phyloP scores from a whole-genome alignment of 352 stramenopile species.

The Phytophthora hybrid region DNA sequence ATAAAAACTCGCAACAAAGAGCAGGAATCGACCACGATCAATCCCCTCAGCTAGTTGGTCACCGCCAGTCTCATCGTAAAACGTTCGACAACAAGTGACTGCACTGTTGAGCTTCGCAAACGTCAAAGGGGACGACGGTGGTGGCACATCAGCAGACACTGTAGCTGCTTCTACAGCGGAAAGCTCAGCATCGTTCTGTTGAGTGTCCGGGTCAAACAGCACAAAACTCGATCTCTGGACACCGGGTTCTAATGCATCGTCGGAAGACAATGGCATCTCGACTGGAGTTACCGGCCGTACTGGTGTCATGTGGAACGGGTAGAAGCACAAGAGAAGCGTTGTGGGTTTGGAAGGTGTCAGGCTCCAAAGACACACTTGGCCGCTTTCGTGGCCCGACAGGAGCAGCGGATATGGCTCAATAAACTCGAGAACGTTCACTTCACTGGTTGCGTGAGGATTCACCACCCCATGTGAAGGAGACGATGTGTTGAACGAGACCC shows the following conservation, averaged over 20 bases:
- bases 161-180: not conserved
- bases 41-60: constrained; percentile 62
- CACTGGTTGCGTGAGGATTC: constrained; percentile 29
- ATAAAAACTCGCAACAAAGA: constrained; percentile 49
- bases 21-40: constrained; percentile 52
- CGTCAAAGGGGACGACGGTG: constrained; percentile 29
- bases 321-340: constrained; percentile 50
- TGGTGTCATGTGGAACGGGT: constrained; percentile 44
- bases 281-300: constrained; percentile 4
- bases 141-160: not conserved
- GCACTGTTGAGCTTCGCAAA: constrained; percentile 35
- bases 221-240: not conserved
- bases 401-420: constrained; percentile 80
- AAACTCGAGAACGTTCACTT: constrained; percentile 77
- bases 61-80: constrained; percentile 73
- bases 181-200: not conserved
- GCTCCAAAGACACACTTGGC: constrained; percentile 65
- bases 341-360: constrained; percentile 60
- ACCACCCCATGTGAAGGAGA: not conserved
- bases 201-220: not conserved
- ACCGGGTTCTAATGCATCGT: constrained; percentile 14
- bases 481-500: constrained; percentile 21
- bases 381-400: constrained; percentile 76
- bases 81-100: constrained; percentile 59
- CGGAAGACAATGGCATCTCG: not conserved